Conservation (phyloP, 1,139 yeast species). For the Saccharomycopsis hybrid region DNA sequence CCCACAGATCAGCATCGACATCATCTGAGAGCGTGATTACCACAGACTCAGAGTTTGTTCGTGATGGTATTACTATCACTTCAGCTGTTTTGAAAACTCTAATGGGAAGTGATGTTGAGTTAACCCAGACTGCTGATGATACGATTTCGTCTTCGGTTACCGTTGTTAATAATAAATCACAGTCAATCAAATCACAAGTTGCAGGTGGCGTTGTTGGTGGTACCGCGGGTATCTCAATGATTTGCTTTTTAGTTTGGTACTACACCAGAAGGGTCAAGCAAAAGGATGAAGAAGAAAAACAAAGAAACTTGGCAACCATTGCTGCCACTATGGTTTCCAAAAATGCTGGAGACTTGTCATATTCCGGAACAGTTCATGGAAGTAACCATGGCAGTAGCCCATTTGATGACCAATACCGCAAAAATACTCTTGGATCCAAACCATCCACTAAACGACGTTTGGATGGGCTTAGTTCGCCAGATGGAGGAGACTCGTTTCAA, state of each 20-base stretch:
- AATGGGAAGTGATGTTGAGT: slow-evolving; percentile 14
- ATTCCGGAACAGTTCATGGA: slow-evolving; percentile 17
- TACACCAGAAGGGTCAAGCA: slow-evolving; percentile 20
- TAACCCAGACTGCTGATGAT: slow-evolving; percentile 17
- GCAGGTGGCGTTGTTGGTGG: slow-evolving; percentile 22
- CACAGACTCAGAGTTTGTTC: slow-evolving; percentile 17
- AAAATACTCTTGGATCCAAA: slow-evolving; percentile 10
- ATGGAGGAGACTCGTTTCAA: slow-evolving; percentile 4
- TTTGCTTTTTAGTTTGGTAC: slow-evolving; percentile 20
- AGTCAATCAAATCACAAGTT: slow-evolving; percentile 13
- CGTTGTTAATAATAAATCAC: slow-evolving; percentile 11
- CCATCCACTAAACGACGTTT: slow-evolving; percentile 14
- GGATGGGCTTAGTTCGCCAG: slow-evolving; percentile 1
- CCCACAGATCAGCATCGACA: slow-evolving; percentile 13
- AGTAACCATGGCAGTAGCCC: slow-evolving; percentile 10
- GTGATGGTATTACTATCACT: slow-evolving; percentile 19
- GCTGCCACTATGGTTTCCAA: slow-evolving; percentile 21
- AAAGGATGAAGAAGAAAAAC: slow-evolving; percentile 21
- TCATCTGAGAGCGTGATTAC: slow-evolving; percentile 17
- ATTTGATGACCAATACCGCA: slow-evolving; percentile 6
- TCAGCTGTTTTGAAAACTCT: slow-evolving; percentile 18
- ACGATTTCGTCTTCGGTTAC: slow-evolving; percentile 21
- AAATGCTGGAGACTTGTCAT: slow-evolving; percentile 8
- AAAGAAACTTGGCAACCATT: slow-evolving; percentile 21
- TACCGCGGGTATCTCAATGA: slow-evolving; percentile 20